Evolutionary conservation across 768 basidiomycete genomes (phyloP).

Genomic region (Cyclocybe cylindracea): DNA sequence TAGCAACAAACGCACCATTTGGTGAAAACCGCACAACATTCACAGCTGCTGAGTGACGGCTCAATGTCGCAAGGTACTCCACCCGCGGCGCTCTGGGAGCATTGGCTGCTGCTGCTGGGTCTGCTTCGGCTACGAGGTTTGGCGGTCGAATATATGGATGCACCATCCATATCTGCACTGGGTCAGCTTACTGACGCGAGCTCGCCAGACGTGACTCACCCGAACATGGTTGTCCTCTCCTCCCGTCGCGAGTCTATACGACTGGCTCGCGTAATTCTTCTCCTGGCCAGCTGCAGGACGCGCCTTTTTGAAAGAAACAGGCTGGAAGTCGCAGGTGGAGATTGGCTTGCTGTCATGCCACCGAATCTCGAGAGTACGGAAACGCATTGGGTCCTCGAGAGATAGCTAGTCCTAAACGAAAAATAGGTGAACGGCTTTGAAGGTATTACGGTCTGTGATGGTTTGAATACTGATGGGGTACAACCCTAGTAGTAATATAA

Average conservation of each 20-base stretch:
- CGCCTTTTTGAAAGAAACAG: constrained; percentile 78
- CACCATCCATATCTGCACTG: constrained; percentile 86
- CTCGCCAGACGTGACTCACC: constrained; percentile 52
- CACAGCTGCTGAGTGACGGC: constrained; percentile 90
- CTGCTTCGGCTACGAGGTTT: constrained; percentile 47
- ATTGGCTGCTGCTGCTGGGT: constrained; percentile 26
- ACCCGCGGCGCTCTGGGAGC: constrained; percentile 69
- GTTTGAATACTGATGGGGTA: too few relatives aligned
- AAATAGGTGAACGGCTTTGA: too few relatives aligned
- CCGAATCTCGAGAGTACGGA: constrained; percentile 88
- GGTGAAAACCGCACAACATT: constrained; percentile 97
- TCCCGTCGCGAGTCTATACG: constrained; percentile 91
- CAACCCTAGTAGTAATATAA: too few relatives aligned
- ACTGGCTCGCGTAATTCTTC: constrained; percentile 62
- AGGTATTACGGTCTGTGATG: too few relatives aligned
- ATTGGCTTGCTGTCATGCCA: constrained; percentile 98
- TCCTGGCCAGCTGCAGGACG: constrained; percentile 55
- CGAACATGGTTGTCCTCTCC: constrained; percentile 98
- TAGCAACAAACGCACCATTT: constrained; percentile 56
- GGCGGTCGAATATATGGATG: constrained; percentile 85
- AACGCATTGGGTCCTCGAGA: constrained; percentile 59
- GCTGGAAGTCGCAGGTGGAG: constrained; percentile 96
- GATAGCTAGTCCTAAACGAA: not conserved
- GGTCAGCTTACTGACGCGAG: not conserved
- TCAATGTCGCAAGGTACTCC: constrained; percentile 94